phyloP scores from a whole-genome alignment of 768 basidiomycete species.

The Pulveroboletus sp. region DNA sequence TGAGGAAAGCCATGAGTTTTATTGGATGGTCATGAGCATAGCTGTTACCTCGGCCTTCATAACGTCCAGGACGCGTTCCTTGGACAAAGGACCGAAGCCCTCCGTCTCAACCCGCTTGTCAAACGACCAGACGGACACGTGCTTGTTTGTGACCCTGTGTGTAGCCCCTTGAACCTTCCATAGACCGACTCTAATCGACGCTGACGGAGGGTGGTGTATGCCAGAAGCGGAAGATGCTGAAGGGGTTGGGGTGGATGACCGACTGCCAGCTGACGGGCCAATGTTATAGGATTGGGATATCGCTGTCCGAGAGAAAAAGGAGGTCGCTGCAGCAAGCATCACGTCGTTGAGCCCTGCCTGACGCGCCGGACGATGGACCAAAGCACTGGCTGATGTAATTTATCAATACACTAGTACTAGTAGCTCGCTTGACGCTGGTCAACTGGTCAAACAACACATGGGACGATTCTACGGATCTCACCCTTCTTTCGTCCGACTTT shows the following conservation, averaged over 20 bases:
- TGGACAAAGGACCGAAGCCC: slow-evolving; percentile 54
- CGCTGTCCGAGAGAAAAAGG: slow-evolving; percentile 75
- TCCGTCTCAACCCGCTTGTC: slow-evolving; percentile 84
- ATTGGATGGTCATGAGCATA: not conserved
- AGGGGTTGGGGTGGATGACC: slow-evolving; percentile 35
- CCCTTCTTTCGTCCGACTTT: not conserved
- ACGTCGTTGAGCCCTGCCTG: not conserved
- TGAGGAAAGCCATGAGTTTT: slow-evolving; percentile 28
- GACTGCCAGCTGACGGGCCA: slow-evolving; percentile 35
- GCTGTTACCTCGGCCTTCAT: slow-evolving; percentile 81
- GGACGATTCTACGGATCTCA: not conserved
- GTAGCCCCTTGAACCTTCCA: slow-evolving; percentile 86
- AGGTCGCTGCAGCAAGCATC: slow-evolving; percentile 80
- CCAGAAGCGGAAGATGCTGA: slow-evolving; percentile 27
- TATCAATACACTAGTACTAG: not conserved
- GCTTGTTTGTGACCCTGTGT: slow-evolving; percentile 87
- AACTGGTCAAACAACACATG: not conserved
- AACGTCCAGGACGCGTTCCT: slow-evolving; percentile 75
- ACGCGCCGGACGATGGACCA: too few relatives aligned
- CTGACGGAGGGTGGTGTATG: slow-evolving; percentile 42
- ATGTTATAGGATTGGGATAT: slow-evolving; percentile 80
- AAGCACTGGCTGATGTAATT: slow-evolving; percentile 10
- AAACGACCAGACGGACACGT: slow-evolving; percentile 88
- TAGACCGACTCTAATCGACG: slow-evolving; percentile 58
- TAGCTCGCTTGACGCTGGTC: not conserved